phyloP scores from a whole-genome alignment of 768 basidiomycete species.

The Clitopilus passeckerianus region DNA sequence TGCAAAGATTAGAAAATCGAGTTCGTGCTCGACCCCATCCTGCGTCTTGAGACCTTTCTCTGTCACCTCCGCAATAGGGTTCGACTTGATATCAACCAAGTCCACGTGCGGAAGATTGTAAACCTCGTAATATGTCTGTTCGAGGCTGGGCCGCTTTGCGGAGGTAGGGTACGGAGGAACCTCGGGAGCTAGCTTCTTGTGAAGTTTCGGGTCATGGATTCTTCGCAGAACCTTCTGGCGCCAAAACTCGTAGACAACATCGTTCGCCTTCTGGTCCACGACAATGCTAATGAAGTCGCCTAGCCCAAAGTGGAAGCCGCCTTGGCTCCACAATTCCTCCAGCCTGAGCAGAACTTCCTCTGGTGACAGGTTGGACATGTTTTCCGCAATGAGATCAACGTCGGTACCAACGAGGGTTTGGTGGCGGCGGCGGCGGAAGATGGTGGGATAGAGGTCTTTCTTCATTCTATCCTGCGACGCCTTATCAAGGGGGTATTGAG shows the following conservation, averaged over 20 bases:
- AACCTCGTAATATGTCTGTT: conserved; percentile 6
- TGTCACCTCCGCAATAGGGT: conserved; percentile 8
- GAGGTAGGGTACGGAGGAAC: conserved; percentile 4
- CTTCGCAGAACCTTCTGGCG: conserved; percentile 8
- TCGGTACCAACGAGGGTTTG: conserved; percentile 5
- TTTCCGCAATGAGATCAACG: conserved; percentile 2
- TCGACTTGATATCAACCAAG: conserved; percentile 10
- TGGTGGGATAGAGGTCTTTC: conserved; percentile 2
- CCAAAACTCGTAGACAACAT: conserved; percentile 11
- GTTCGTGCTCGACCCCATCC: conserved; percentile 7
- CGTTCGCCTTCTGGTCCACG: conserved; percentile 2
- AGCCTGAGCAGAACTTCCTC: conserved; percentile 9
- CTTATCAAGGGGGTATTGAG: background rate
- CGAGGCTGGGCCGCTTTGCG: conserved; percentile 8
- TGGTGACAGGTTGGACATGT: conserved; percentile 1
- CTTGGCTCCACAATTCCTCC: conserved; percentile 9
- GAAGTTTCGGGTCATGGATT: conserved; percentile 4
- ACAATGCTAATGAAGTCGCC: conserved; percentile 5
- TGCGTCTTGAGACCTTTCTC: conserved; percentile 7
- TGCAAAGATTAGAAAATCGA: conserved; percentile 13
- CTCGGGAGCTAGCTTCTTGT: conserved; percentile 10
- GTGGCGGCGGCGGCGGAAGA: conserved; percentile 5
- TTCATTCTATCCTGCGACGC: conserved; percentile 2
- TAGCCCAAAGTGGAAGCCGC: conserved; percentile 5
- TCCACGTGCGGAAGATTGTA: conserved; percentile 10